Evolutionary conservation across 345 rosid species (phyloP).

Genomic region (Linum trigynum): DNA sequence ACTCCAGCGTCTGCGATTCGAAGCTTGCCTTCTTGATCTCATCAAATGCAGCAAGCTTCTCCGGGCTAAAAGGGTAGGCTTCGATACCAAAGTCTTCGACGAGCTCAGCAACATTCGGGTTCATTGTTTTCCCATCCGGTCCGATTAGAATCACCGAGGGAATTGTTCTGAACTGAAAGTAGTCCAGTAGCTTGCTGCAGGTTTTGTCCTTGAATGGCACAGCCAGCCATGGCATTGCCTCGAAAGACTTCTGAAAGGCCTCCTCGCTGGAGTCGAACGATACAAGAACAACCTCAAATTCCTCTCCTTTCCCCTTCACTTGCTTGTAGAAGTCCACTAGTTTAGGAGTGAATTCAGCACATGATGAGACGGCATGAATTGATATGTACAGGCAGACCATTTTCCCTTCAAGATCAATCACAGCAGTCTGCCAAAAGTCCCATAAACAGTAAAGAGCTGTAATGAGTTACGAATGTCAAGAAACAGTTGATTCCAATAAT

Average conservation of each 20-base stretch:
- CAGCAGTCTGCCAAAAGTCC: constrained; percentile 31
- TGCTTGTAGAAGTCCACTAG: constrained; percentile 40
- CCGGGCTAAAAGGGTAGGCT: constrained; percentile 65
- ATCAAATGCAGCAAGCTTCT: constrained; percentile 35
- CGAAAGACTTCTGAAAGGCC: constrained; percentile 38
- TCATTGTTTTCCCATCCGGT: constrained; percentile 56
- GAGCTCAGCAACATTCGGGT: constrained; percentile 45
- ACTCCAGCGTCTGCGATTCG: constrained; percentile 53
- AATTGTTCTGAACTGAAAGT: constrained; percentile 42
- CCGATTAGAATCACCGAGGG: constrained; percentile 62
- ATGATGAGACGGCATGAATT: constrained; percentile 14
- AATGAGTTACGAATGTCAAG: no score
- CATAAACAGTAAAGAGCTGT: not conserved
- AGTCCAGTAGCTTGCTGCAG: constrained; percentile 35
- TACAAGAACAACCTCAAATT: constrained; percentile 55
- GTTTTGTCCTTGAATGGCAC: constrained; percentile 47
- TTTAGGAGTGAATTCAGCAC: constrained; percentile 40
- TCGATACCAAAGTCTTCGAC: constrained; percentile 48
- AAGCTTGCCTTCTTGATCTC: constrained; percentile 39
- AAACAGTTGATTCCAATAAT: no score
- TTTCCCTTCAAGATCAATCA: constrained; percentile 61
- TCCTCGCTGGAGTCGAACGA: constrained; percentile 51
- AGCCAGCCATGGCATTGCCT: constrained; percentile 60
- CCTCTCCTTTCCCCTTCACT: constrained; percentile 43
- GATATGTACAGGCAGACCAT: constrained; percentile 52